These are phyloP conservation scores for Zalerion maritima DNA, from an alignment of 495 filamentous ascomycete species.

Conservation along the genomic window DNA sequence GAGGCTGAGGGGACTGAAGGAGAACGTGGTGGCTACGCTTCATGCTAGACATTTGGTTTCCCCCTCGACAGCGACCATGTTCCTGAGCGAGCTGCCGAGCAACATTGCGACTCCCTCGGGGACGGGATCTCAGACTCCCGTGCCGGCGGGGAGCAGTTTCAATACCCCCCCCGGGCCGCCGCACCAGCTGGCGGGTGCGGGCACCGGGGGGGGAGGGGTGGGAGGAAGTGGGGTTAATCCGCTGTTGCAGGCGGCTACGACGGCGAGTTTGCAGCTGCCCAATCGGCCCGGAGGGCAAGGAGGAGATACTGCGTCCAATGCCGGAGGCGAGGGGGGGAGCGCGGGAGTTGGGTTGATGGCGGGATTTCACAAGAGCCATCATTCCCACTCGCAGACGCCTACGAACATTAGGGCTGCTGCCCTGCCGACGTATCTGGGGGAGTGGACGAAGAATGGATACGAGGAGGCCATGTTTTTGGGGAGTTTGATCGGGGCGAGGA, in stretches of 20 bases:
- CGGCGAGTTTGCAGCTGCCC: slow-evolving; percentile 24
- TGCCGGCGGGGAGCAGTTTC: slow-evolving; percentile 44
- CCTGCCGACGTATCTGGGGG: slow-evolving; percentile 76
- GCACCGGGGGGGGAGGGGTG: too few relatives aligned
- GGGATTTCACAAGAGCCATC: slow-evolving; percentile 25
- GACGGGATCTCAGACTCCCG: slow-evolving; percentile 83
- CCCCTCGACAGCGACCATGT: slow-evolving; percentile 82
- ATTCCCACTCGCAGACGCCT: slow-evolving; percentile 80
- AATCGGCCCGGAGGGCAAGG: too few relatives aligned
- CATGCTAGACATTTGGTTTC: slow-evolving; percentile 75
- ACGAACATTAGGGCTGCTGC: slow-evolving; percentile 66
- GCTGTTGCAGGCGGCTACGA: slow-evolving; percentile 84
- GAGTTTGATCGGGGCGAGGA: slow-evolving; percentile 60
- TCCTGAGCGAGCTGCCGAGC: slow-evolving; percentile 87
- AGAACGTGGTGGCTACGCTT: slow-evolving; percentile 66
- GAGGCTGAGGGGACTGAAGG: slow-evolving; percentile 71
- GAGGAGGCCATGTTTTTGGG: slow-evolving; percentile 73
- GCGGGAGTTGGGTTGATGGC: slow-evolving; percentile 3
- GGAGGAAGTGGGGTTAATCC: slow-evolving; percentile 89
- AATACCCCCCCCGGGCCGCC: slow-evolving; percentile 41
- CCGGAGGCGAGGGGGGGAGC: slow-evolving; percentile 10
- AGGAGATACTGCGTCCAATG: slow-evolving; percentile 19
- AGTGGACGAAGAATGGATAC: slow-evolving; percentile 78
- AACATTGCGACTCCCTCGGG: slow-evolving; percentile 79
- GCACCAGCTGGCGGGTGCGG: slow-evolving; percentile 30